A percentile compares a stretch with the other conserved stretches of the same genome.
Evolutionary conservation across 2,329 filamentous ascomycete species (phyloP).

Genomic region (Monosporascus sp.): DNA sequence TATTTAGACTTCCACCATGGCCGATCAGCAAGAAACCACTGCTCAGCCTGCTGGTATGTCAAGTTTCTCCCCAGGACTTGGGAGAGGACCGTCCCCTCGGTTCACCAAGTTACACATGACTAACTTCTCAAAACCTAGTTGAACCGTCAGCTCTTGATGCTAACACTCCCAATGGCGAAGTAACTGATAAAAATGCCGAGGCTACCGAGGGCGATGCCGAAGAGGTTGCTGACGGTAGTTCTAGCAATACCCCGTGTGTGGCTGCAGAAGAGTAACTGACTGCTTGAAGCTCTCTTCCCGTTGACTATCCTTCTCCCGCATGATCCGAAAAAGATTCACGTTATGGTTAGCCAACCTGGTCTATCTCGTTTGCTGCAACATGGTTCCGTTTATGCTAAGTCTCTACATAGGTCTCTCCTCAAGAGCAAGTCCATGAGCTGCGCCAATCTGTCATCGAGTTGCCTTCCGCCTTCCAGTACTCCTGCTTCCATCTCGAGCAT

Average conservation of each 20-base stretch:
- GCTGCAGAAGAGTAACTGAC: conserved; percentile 9
- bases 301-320: conserved; percentile 79
- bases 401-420: conserved; percentile 65
- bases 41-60: conserved; percentile 17
- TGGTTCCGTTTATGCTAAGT: conserved; percentile 13
- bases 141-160: conserved; percentile 15
- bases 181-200: conserved; percentile 14
- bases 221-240: conserved; percentile 21
- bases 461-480: conserved; percentile 90
- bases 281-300: conserved; percentile 42
- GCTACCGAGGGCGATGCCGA: conserved; percentile 18
- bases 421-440: conserved; percentile 96
- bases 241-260: conserved; percentile 1
- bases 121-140: neutral
- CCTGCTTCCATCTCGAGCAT: conserved; percentile 96
- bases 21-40: conserved; percentile 22
- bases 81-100: neutral
- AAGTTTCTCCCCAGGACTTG: neutral
- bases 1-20: conserved; percentile 14
- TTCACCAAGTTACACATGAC: conserved; percentile 1
- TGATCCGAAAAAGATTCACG: conserved; percentile 70
- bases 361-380: conserved; percentile 2
- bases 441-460: conserved; percentile 94
- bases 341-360: conserved; percentile 60
- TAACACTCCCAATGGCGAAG: conserved; percentile 18